These are phyloP conservation scores for Arthonia radiata DNA, from an alignment of 495 filamentous ascomycete genomes.

Conservation along the genomic window DNA sequence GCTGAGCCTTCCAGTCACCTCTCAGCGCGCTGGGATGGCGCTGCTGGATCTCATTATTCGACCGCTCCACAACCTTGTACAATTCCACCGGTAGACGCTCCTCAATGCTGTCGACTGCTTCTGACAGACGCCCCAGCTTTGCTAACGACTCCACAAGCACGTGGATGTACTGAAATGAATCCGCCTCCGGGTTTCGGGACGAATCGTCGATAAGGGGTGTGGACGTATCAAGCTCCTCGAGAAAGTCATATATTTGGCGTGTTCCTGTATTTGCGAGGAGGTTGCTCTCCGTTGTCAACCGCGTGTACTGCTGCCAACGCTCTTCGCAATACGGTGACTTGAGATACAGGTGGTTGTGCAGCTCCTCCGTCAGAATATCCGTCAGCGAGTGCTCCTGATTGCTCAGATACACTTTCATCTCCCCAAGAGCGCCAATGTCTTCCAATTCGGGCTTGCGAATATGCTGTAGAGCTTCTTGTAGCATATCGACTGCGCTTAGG, in stretches of 20 bases:
- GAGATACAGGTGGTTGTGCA: conserved; percentile 91
- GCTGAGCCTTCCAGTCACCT: conserved; percentile 12
- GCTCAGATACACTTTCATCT: conserved; percentile 64
- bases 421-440: conserved; percentile 67
- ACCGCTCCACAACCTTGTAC: conserved; percentile 81
- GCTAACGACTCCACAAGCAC: conserved; percentile 73
- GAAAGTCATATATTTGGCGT: conserved; percentile 45
- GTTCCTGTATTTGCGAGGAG: conserved; percentile 1
- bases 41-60: conserved; percentile 77
- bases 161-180: conserved; percentile 81
- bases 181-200: conserved; percentile 77
- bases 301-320: conserved; percentile 53
- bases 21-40: conserved; percentile 54
- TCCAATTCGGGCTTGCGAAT: conserved; percentile 75
- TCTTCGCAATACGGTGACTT: conserved; percentile 93
- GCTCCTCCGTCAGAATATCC: conserved; percentile 85
- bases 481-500: conserved; percentile 68
- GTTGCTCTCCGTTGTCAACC: conserved; percentile 3
- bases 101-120: conserved; percentile 70
- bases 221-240: conserved; percentile 56
- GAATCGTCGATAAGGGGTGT: conserved; percentile 48
- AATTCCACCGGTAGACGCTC: conserved; percentile 84
- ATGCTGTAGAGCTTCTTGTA: conserved; percentile 63
- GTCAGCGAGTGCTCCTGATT: conserved; percentile 83
- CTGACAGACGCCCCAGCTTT: conserved; percentile 60